A percentile compares a stretch with the other conserved stretches of the same genome.
Conservation (phyloP, 139 green algal genomes). For the Chlamydomonas asymmetrica region DNA sequence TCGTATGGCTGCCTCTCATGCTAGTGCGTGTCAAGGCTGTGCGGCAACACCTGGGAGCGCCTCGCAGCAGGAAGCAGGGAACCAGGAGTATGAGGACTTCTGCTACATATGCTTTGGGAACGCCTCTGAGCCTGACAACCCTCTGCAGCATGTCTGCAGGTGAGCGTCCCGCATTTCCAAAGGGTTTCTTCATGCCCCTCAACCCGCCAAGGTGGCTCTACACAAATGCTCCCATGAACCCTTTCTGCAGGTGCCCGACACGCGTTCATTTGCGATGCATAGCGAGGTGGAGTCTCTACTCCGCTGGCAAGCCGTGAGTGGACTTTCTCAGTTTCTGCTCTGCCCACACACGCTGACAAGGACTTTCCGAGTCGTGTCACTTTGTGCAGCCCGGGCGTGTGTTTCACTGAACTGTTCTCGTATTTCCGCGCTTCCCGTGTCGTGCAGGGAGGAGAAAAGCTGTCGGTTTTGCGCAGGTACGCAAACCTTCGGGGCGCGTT, state of each 20-base stretch:
- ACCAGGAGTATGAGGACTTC: constrained; percentile 8
- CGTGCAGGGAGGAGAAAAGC: constrained; percentile 20
- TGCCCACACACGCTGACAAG: no score
- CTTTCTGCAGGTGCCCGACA: constrained; percentile 29
- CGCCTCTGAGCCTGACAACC: no score
- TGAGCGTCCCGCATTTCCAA: no score
- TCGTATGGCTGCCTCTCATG: not conserved
- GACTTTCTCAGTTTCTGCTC: not conserved
- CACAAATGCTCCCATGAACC: not conserved
- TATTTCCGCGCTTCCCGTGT: no score
- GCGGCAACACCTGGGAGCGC: not conserved
- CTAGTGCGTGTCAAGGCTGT: not conserved
- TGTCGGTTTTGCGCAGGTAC: constrained; percentile 16
- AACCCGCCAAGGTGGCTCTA: not conserved
- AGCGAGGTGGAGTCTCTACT: constrained; percentile 45
- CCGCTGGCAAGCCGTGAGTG: constrained; percentile 31
- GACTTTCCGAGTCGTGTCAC: no score
- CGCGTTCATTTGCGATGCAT: constrained; percentile 29
- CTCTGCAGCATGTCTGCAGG: no score
- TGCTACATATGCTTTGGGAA: constrained; percentile 39
- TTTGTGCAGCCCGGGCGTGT: not conserved
- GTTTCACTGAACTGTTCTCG: not conserved
- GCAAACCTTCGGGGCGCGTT: no score
- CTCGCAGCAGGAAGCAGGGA: not conserved
- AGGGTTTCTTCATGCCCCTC: no score